Evolutionary conservation across 148 eudicot species (phyloP).

Genomic region (Cornus suecica): DNA sequence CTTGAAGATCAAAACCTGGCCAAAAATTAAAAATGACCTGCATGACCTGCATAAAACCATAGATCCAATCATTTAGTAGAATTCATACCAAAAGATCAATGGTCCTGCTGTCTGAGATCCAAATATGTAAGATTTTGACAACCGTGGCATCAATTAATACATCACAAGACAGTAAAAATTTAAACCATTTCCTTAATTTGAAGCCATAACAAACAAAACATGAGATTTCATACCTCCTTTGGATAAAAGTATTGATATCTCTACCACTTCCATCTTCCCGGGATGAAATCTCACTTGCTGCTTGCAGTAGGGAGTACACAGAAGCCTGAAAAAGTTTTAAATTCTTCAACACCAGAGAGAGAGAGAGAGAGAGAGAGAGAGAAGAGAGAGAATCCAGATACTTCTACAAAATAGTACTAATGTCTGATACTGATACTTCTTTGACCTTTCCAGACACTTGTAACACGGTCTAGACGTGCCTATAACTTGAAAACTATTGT

Average conservation of each 20-base stretch:
- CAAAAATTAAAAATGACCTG: neutral
- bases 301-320: conserved; percentile 80
- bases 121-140: neutral
- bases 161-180: neutral
- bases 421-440: no score
- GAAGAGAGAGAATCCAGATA: neutral
- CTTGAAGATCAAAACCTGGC: neutral
- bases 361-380: neutral
- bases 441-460: no score
- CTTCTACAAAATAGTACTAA: no score
- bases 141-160: conserved; percentile 2
- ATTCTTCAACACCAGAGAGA: conserved; percentile 4
- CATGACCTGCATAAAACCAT: neutral
- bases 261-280: conserved; percentile 76
- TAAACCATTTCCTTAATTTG: neutral
- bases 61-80: conserved; percentile 2
- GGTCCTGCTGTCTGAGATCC: neutral
- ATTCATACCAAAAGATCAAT: neutral
- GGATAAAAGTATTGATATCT: conserved; percentile 74
- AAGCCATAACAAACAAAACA: neutral
- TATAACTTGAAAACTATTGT: no score
- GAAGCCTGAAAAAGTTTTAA: conserved; percentile 58
- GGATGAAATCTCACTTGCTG: conserved; percentile 84
- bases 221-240: conserved; percentile 55
- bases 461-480: no score